Base-by-base conservation (phyloP, 495 filamentous ascomycete species). In the Aspergillus carlsbadensis region DNA sequence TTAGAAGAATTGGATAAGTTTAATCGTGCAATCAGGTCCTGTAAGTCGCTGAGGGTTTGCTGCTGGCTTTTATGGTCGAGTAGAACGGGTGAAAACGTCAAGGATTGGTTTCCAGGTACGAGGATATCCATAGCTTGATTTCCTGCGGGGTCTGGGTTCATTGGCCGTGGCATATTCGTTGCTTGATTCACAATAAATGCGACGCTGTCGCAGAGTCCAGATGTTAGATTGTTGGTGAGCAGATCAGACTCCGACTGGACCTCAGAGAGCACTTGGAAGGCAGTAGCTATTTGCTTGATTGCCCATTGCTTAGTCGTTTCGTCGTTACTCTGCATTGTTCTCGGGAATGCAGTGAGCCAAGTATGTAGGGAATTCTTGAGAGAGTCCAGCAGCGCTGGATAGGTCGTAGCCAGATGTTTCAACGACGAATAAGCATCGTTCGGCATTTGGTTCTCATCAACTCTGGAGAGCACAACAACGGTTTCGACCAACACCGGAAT, bases 321-420 rank as follows among this genome's bases (percentile, higher is more conserved):
- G 52, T 99, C 93, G 52, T 84, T 88, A 21, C 85, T 84, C 66
- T 92, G 89, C 83, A 97, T 94, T 10, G 89, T 70, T 35, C 91
- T 80, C 3, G 95, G 88, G 24, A 98, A 81, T 15, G 88, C 81
- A 2, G 83, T 81, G 14, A 94, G 78, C 92, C 92, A 96, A 36
- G 81, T 84, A 68, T 96, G 88, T 4, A 96, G 69, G 1, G 84
- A 86, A 24, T 75, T 81, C 63, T 90, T 91, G 42, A 96, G 72
- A 14, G 82, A 71, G 15, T 91, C 88, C 18, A 82, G 69, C 0
- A 96, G 70, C 26, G 81, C 73, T 10, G 80, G 66, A 58, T 94
- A 84, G 15, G 86, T 77, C n/a, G 73, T 78, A 2, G 84, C 77
- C 40, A 90, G 76, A 61, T 86, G 78, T 34, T 74, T 76, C 4